These are phyloP conservation scores for Triticum turgidum DNA, from an alignment of 176 grass and related monocot genomes.

Conservation along the genomic window DNA sequence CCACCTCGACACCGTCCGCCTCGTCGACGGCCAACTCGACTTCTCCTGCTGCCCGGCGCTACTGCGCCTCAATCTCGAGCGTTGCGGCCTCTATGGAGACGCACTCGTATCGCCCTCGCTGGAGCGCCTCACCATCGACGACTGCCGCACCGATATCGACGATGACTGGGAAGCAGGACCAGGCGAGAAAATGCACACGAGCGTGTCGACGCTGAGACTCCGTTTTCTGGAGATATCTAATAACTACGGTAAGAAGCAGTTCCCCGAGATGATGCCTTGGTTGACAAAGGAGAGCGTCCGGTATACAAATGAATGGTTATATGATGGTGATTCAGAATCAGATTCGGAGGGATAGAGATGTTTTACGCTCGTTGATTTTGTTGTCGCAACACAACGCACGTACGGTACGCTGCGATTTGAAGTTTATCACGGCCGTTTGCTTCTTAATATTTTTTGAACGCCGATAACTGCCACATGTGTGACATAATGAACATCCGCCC, in stretches of 20 bases:
- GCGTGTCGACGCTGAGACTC: background rate
- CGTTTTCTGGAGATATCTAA: background rate
- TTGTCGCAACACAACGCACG: too few species aligned
- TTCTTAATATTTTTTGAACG: too few species aligned
- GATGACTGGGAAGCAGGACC: too few species aligned
- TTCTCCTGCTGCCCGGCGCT: background rate
- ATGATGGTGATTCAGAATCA: background rate
- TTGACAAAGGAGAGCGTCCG: background rate
- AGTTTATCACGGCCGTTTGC: too few species aligned
- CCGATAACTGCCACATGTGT: too few species aligned
- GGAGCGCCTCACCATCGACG: background rate
- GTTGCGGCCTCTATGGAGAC: background rate
- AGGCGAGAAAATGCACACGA: background rate
- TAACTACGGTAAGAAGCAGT: background rate
- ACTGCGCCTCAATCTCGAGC: background rate
- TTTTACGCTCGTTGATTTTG: too few species aligned
- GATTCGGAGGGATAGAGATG: too few species aligned
- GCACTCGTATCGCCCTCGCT: background rate
- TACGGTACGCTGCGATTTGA: too few species aligned
- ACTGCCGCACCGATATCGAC: background rate
- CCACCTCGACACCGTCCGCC: background rate
- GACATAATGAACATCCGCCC: too few species aligned
- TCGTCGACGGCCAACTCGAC: background rate
- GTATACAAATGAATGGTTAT: background rate
- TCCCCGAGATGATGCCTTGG: background rate